phyloP scores from a whole-genome alignment of 306 rosid genomes.

The Medicago ruthenica region DNA sequence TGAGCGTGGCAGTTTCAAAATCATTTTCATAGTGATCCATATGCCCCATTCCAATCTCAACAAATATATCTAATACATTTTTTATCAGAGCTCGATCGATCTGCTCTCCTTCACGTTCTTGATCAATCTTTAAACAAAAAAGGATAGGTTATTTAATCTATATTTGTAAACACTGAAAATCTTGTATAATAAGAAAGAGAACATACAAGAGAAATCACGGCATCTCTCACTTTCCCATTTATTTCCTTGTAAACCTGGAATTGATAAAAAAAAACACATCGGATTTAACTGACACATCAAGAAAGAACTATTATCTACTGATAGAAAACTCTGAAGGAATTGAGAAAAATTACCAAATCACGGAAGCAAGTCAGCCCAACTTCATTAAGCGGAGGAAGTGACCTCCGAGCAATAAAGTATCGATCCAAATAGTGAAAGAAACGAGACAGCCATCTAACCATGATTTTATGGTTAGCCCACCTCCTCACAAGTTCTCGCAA shows the following conservation, averaged over 20 bases:
- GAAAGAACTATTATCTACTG: background rate
- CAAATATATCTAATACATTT: constrained; percentile 88
- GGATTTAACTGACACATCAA: background rate
- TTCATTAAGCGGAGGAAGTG: constrained; percentile 73
- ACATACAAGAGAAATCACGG: constrained; percentile 80
- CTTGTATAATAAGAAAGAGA: background rate
- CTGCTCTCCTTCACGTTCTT: constrained; percentile 97
- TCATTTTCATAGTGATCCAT: constrained; percentile 82
- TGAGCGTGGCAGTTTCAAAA: constrained; percentile 77
- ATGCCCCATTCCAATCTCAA: constrained; percentile 93
- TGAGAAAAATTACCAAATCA: constrained; percentile 57
- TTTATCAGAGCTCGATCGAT: constrained; percentile 82
- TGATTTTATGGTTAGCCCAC: constrained; percentile 77
- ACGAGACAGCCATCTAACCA: constrained; percentile 79
- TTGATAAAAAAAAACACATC: constrained; percentile 6
- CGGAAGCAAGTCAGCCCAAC: constrained; percentile 84
- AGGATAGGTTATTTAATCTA: constrained; percentile 28
- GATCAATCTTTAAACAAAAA: constrained; percentile 66
- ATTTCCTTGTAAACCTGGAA: constrained; percentile 81
- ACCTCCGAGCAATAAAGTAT: constrained; percentile 73
- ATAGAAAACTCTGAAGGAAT: background rate
- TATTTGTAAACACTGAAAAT: constrained; percentile 13
- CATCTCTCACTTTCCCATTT: constrained; percentile 80
- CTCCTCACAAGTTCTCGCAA: constrained; percentile 78
- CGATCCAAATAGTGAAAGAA: constrained; percentile 74